Evolutionary conservation across 2,329 filamentous ascomycete genomes (phyloP), one percentile per base, ranked within the genome.

Genomic region (Ophiostoma himal-ulmi): DNA sequence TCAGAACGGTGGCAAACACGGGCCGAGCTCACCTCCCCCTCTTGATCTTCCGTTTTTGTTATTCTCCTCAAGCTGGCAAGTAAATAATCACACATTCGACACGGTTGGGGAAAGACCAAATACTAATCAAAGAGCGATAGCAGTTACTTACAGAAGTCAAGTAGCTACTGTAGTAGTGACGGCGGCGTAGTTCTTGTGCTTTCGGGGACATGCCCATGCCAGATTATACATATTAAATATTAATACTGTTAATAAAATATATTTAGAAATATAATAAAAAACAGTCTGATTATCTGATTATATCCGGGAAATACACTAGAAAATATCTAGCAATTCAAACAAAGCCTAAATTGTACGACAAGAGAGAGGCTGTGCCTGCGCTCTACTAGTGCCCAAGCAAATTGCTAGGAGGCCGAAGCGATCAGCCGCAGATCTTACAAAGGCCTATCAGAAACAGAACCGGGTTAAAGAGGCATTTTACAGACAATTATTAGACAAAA

Each of bases 321-420:
- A 14, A 48, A 7, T 48, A 17, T 20, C 17, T 7, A 48, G 20
- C 7, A n/a, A 48, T 48, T 48, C 44, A 48, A 17, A 48, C 44
- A 20, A 48, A 48, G 6, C 52, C 48, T 14, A n/a, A 10, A 11
- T 3, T 26, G 7, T 26, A 10, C 8, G 48, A 54, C 48, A 26
- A 54, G 52, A 57, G 52, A 57, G n/a, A 57, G 52, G 52, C 52
- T 57, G 52, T 57, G 52, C 52, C n/a, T 57, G 52, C 22, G n/a
- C n/a, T 26, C 22, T 22, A 11, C 10, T 10, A 57, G 48, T 20
- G 44, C 22, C 48, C 14, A 8, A 8, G 1, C 52, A n/a, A 57
- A 22, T 54, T n/a, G 44, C 44, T 17, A 48, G 17, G 5, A 48
- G 17, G 44, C 44, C 44, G 5, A 48, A 48, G 44, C n/a, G 44